These are phyloP conservation scores for Elsinoe perseae DNA, from an alignment of 2,329 filamentous ascomycete genomes.

Conservation along the genomic window DNA sequence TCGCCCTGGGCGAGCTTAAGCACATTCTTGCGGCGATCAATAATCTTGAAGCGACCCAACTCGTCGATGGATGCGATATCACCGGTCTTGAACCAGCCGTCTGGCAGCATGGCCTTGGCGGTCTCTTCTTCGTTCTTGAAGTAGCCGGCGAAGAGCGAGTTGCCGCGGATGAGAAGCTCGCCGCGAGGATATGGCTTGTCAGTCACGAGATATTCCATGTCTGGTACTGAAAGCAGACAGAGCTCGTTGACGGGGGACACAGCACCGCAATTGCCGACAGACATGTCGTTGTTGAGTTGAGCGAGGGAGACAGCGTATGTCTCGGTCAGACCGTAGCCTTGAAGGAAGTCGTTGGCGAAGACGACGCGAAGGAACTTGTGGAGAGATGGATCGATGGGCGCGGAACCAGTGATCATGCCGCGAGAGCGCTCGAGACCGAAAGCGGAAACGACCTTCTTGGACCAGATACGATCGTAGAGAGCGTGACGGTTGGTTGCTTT, in stretches of 20 bases:
- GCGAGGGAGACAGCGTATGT: conserved; percentile 15
- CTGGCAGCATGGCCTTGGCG: conserved; percentile 66
- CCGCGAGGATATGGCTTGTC: conserved; percentile 18
- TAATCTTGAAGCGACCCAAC: conserved; percentile 18
- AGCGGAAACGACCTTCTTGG: conserved; percentile 13
- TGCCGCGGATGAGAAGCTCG: conserved; percentile 18
- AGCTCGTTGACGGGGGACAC: conserved; percentile 14
- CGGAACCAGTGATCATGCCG: conserved; percentile 16
- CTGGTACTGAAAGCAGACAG: conserved; percentile 15
- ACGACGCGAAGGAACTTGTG: conserved; percentile 16
- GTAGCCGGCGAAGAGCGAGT: conserved; percentile 54
- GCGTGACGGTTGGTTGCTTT: conserved; percentile 17
- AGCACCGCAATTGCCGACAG: conserved; percentile 16
- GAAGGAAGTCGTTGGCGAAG: conserved; percentile 14
- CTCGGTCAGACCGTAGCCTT: conserved; percentile 19
- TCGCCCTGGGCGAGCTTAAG: conserved; percentile 19
- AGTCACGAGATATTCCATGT: conserved; percentile 16
- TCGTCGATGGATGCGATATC: conserved; percentile 42
- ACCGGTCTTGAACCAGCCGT: conserved; percentile 96
- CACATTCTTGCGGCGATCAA: conserved; percentile 19
- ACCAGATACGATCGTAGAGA: conserved; percentile 16
- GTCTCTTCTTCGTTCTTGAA: conserved; percentile 88
- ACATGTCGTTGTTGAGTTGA: conserved; percentile 15
- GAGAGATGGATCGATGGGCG: conserved; percentile 16
- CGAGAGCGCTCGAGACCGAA: conserved; percentile 17